These are phyloP conservation scores for Ilyonectria destructans DNA, from an alignment of 2,329 filamentous ascomycete genomes.

Conservation along the genomic window DNA sequence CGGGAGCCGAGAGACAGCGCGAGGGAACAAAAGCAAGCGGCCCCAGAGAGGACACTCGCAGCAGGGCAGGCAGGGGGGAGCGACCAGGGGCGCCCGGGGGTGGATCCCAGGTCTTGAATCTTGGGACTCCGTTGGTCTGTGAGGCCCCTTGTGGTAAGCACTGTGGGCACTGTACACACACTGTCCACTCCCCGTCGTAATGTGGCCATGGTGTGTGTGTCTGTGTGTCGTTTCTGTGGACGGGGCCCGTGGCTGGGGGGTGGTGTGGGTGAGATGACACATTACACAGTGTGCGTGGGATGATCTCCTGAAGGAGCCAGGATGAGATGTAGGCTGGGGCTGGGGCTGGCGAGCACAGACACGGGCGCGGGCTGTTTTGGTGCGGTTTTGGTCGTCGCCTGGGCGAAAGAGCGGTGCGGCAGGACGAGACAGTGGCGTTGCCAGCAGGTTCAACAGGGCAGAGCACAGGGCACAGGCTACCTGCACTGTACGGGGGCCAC, in stretches of 20 bases:
- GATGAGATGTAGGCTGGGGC: not conserved
- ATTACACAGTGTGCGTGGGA: conserved; percentile 4
- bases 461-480: conserved; percentile 7
- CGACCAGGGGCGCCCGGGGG: conserved; percentile 25
- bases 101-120: conserved; percentile 20
- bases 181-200: not conserved
- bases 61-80: conserved; percentile 9
- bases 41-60: conserved; percentile 22
- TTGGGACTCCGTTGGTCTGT: conserved; percentile 13
- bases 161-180: conserved; percentile 11
- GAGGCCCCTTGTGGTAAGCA: not conserved
- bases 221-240: not conserved
- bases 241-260: conserved; percentile 9
- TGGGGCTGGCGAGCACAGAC: conserved; percentile 18
- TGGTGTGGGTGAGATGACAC: conserved; percentile 13
- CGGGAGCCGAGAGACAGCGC: conserved; percentile 12
- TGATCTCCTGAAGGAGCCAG: conserved; percentile 1
- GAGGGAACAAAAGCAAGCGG: conserved; percentile 22
- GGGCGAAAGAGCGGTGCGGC: not conserved
- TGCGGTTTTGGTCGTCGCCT: not conserved
- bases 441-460: conserved; percentile 3
- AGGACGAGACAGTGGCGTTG: conserved; percentile 15
- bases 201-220: not conserved
- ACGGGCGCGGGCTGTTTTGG: conserved; percentile 20
- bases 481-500: not conserved